Evolutionary conservation across 2,329 filamentous ascomycete species (phyloP).

Genomic region (Arthrinium phaeospermum): DNA sequence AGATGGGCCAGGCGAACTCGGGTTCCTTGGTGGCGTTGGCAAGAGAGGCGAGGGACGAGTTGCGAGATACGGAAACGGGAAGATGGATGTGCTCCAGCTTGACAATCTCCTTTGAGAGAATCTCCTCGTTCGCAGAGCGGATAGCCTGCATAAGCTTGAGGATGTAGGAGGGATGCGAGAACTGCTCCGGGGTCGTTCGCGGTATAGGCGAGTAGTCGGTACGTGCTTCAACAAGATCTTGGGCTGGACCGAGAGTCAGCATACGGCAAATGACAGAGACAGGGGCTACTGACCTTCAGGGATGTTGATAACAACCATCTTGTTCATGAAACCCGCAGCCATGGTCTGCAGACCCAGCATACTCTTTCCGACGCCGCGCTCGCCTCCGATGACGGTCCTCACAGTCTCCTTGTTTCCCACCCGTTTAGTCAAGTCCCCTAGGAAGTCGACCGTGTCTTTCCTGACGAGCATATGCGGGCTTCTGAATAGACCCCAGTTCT

Average conservation of each 20-base stretch:
- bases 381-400: slow-evolving; percentile 74
- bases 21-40: slow-evolving; percentile 74
- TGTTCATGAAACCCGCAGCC: slow-evolving; percentile 78
- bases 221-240: slow-evolving; percentile 80
- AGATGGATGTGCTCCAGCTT: slow-evolving; percentile 62
- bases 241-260: slow-evolving; percentile 50
- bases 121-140: slow-evolving; percentile 69
- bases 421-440: slow-evolving; percentile 65
- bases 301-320: slow-evolving; percentile 88
- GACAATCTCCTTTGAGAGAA: slow-evolving; percentile 62
- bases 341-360: slow-evolving; percentile 83
- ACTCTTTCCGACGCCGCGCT: slow-evolving; percentile 82
- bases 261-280: neutral
- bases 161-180: slow-evolving; percentile 80
- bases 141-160: slow-evolving; percentile 77
- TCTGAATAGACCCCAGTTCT: slow-evolving; percentile 87
- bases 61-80: slow-evolving; percentile 61
- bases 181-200: slow-evolving; percentile 60
- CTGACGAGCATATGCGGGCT: slow-evolving; percentile 80
- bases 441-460: slow-evolving; percentile 76
- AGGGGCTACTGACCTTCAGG: slow-evolving; percentile 72
- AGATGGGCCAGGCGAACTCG: slow-evolving; percentile 80
- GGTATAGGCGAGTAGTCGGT: slow-evolving; percentile 80
- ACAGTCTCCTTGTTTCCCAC: slow-evolving; percentile 59
- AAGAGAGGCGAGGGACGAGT: slow-evolving; percentile 70